Evolutionary conservation across 164 flowering plant genomes (phyloP).

Genomic region (Paratinospora sagittata): DNA sequence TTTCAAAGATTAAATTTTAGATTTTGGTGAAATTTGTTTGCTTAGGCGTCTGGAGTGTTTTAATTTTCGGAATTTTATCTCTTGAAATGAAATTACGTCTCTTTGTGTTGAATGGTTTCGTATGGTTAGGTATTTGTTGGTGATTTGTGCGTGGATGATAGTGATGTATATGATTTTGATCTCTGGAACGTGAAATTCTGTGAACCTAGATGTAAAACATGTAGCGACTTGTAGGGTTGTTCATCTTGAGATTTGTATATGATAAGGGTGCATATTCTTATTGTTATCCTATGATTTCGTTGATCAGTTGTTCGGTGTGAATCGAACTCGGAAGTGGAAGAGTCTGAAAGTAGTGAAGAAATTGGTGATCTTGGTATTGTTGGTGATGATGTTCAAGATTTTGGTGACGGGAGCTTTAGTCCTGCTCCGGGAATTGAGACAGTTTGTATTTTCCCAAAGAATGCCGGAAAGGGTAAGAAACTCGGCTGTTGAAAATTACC

Average conservation of each 20-base stretch:
- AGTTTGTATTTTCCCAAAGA: constrained; percentile 74
- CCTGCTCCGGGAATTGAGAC: constrained; percentile 87
- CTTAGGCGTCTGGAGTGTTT: neutral
- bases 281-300: neutral
- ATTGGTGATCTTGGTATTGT: constrained; percentile 65
- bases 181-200: too few relatives aligned
- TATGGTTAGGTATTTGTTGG: neutral
- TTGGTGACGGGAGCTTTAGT: constrained; percentile 41
- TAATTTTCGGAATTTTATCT: too few relatives aligned
- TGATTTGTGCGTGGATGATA: neutral
- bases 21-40: neutral
- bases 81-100: too few relatives aligned
- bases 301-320: constrained; percentile 64
- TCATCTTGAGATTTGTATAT: too few relatives aligned
- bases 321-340: constrained; percentile 50
- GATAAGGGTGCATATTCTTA: neutral
- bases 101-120: too few relatives aligned
- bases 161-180: too few relatives aligned
- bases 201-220: too few relatives aligned
- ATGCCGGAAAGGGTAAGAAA: constrained; percentile 49
- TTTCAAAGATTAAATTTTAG: neutral
- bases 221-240: too few relatives aligned
- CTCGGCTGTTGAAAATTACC: neutral
- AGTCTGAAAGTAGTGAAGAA: constrained; percentile 40
- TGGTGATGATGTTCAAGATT: constrained; percentile 56